A percentile compares a stretch with the other conserved stretches of the same genome.
These are phyloP conservation scores for Physcomitrellopsis africana DNA, from an alignment of 225 moss, liverwort and hornwort genomes.

Conservation along the genomic window DNA sequence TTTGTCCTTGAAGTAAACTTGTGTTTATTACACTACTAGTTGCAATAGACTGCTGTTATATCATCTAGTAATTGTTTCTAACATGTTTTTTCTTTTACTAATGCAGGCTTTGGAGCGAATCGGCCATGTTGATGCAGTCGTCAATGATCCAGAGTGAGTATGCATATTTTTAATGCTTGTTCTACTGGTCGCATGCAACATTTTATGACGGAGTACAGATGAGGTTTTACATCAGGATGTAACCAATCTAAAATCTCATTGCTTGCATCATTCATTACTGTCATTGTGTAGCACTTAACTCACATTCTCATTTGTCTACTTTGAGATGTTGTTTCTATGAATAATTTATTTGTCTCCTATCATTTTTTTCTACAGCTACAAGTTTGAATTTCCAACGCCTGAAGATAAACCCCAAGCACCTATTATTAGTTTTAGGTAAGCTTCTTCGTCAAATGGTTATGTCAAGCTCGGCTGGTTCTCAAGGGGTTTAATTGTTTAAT, in stretches of 20 bases:
- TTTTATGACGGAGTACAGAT: neutral
- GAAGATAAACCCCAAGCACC: conserved; percentile 97
- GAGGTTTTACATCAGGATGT: conserved; percentile 4
- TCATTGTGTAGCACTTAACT: neutral
- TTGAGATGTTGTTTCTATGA: conserved; percentile 3
- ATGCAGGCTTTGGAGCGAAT: conserved; percentile 92
- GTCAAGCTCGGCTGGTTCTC: conserved; percentile 10
- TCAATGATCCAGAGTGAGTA: conserved; percentile 98
- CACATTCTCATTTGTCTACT: conserved; percentile 11
- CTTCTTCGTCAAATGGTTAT: conserved; percentile 13
- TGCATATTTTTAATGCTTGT: conserved; percentile 24
- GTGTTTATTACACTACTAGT: conserved; percentile 9
- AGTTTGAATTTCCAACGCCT: conserved; percentile 98
- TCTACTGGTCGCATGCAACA: conserved; percentile 21
- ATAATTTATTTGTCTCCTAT: conserved; percentile 17
- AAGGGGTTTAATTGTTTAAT: neutral
- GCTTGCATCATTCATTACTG: neutral
- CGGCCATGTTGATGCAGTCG: conserved; percentile 96
- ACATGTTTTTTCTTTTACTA: conserved; percentile 17
- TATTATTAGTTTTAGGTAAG: conserved; percentile 93
- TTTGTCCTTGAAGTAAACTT: conserved; percentile 18
- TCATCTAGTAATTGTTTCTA: conserved; percentile 19
- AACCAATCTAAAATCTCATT: conserved; percentile 2
- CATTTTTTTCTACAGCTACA: conserved; percentile 62
- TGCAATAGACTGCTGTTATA: neutral